Evolutionary conservation across 352 stramenopile genomes (phyloP).

Genomic region (Phytophthora pseudosyringae): DNA sequence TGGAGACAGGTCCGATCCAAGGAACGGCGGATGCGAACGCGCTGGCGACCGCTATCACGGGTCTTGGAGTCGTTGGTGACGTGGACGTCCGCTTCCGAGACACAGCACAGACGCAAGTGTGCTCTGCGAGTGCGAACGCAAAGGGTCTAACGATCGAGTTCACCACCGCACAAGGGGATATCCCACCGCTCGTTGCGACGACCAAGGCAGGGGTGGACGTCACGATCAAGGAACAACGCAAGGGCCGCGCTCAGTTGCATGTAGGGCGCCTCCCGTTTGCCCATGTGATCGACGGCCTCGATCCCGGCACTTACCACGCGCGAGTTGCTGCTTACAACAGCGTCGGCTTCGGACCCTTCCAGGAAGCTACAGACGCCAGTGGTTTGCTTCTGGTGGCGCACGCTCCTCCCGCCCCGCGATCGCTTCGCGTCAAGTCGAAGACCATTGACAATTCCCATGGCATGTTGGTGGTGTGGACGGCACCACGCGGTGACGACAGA

Average conservation of each 20-base stretch:
- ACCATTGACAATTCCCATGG: slow-evolving; percentile 39
- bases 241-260: slow-evolving; percentile 59
- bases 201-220: slow-evolving; percentile 11
- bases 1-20: slow-evolving; percentile 40
- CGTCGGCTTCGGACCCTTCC: slow-evolving; percentile 90
- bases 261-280: slow-evolving; percentile 85
- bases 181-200: slow-evolving; percentile 36
- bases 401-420: slow-evolving; percentile 54
- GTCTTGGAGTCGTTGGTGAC: slow-evolving; percentile 59
- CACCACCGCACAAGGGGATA: slow-evolving; percentile 55
- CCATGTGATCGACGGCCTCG: slow-evolving; percentile 83
- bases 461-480: slow-evolving; percentile 76
- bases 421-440: slow-evolving; percentile 79
- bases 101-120: slow-evolving; percentile 53
- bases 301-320: slow-evolving; percentile 84
- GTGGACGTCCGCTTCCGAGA: slow-evolving; percentile 59
- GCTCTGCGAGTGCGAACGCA: slow-evolving; percentile 36
- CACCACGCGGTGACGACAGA: slow-evolving; percentile 81
- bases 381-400: slow-evolving; percentile 41
- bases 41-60: slow-evolving; percentile 60
- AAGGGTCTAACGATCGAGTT: slow-evolving; percentile 64
- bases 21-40: slow-evolving; percentile 6
- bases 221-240: slow-evolving; percentile 50
- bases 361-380: slow-evolving; percentile 40
- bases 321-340: slow-evolving; percentile 95